Base-by-base conservation (phyloP, 2,329 filamentous ascomycete species). In the Plectosphaerella sp. region DNA sequence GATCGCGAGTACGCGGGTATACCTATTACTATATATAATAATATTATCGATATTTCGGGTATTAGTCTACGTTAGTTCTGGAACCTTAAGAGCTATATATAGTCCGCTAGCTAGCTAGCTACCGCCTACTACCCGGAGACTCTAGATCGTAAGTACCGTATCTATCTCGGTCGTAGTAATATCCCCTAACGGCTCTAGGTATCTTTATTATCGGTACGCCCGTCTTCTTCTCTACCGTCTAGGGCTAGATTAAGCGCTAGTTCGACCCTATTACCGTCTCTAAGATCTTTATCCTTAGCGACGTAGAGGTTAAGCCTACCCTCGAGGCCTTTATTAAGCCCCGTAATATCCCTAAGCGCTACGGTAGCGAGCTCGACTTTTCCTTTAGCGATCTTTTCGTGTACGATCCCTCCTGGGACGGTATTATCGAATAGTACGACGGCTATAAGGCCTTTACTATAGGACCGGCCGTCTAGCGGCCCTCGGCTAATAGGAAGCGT, bases 111-210 rank as follows among this genome's bases (percentile, higher is more conserved):
- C 64, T 83, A 86, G 54, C 77, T 97, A 51, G 93, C 93, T 6
- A 97, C 92, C 4, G 91, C 92, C 5, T 89, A 97, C 72, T 97
- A 97, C 67, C 93, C 93, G 1, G 93, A 97, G 72, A 97, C 92
- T 0, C 74, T 97, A 48, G 93, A 95, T 67, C 81, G 89, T 60
- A 89, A 88, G 68, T 91, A 87, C 25, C 28, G 10, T 47, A 11
- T 10, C 41, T 9, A 15, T 16, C 18, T 39, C 20, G 37, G 6
- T 16, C 35, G 1, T n/a, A 5, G 15, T 35, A 8, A n/a, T n/a
- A n/a, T n/a, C 28, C n/a, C 45, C 45, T 54, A 25, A 71, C 54
- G 5, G 62, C 14, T 36, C 39, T 36, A 69, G 67, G 73, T 37
- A 77, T 77, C 61, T 77, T 77, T 57, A 88, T 97, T 63, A 91